Evolutionary conservation across 2,329 filamentous ascomycete species (phyloP), one percentile per base, ranked within the genome.

Genomic region (Leptographium lundbergii): DNA sequence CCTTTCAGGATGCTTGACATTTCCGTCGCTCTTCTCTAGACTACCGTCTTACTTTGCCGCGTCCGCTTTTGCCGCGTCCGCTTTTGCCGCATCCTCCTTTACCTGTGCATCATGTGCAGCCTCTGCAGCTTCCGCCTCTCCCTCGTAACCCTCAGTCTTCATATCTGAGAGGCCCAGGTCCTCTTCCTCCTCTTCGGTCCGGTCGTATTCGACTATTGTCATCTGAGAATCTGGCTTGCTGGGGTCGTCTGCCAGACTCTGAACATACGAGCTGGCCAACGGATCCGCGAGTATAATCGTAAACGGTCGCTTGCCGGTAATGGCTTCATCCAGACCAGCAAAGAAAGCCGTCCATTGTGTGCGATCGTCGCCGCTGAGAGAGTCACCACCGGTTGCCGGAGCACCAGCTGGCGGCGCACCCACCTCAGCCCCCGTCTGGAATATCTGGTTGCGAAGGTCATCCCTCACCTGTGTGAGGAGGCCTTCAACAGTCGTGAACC

Each of bases 401-500:
- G 42, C 52, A 70, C 89, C 17, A 34, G 69, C 67, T 32, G 72
- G 72, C 57, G 76, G 76, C 3, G 42, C 52, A 70, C 89, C 17
- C 36, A 42, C 9, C 6, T 34, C 59, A 13, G 56, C 58, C 81
- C 75, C 57, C 17, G 60, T 55, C 66, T 95, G 84, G 72, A 95
- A 99, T 63, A 97, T 95, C 69, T 95, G 89, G 55, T 81, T 82
- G 69, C 86, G 87, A 27, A 99, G 80, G 71, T 99, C 92, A 69
- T 94, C 86, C 62, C 91, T 88, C 61, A 99, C 89, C 70, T 99
- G 89, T 0, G 90, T 94, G 58, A 97, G 78, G 24, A 97, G 82
- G 62, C 94, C 94, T 72, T 99, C 94, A 24, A 99, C 86, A 0
- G 94, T 99, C 24, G 94, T 99, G 77, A 99, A 99, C 60, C 94